Evolutionary conservation across 495 filamentous ascomycete genomes (phyloP), one percentile per base, ranked within the genome.

Genomic region (Barbatosphaeria neglecta): DNA sequence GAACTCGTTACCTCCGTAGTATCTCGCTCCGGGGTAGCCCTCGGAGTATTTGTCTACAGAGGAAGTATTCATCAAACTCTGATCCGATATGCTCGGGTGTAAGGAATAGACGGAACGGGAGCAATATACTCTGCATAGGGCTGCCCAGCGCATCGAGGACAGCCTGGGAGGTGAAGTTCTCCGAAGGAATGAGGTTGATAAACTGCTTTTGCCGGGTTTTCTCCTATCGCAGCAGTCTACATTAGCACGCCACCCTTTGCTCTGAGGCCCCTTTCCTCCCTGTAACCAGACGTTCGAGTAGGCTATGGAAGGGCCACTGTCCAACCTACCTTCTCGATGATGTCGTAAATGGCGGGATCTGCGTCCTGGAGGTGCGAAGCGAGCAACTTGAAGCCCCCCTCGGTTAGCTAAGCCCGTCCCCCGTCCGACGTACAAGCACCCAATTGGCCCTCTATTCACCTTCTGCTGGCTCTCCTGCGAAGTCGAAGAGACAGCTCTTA

Each of bases 111-210:
- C 6, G n/a, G 22, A 2, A 25, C 4, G 13, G 3, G 39, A 27
- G 25, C 37, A 20, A 68, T 83, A 44, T 70, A 92, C 87, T 98
- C 70, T 98, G 90, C 92, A 98, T 98, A 22, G 93, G 84, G 73
- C 90, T 96, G 58, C 92, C 92, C 47, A 98, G 71, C 8, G 90
- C 89, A 77, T 97, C 92, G 31, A 96, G 78, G 10, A 98, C 92
- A 18, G 92, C 88, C 63, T 96, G 88, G 15, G 92, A 96, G 9
- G 92, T 97, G 65, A 98, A 97, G 69, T 98, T 98, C 68, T 98
- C 92, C 18, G 92, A 98, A 15, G 92, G 92, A 50, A 98, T 98
- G 46, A 98, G 79, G 69, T 97, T 97, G 66, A 98, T 90, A 63
- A 95, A 97, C 58, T 96, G 85, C 67, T 94, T 90, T 62, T 98